Conservation (phyloP, 2,329 filamentous ascomycete species). For the Fusarium sp. region DNA sequence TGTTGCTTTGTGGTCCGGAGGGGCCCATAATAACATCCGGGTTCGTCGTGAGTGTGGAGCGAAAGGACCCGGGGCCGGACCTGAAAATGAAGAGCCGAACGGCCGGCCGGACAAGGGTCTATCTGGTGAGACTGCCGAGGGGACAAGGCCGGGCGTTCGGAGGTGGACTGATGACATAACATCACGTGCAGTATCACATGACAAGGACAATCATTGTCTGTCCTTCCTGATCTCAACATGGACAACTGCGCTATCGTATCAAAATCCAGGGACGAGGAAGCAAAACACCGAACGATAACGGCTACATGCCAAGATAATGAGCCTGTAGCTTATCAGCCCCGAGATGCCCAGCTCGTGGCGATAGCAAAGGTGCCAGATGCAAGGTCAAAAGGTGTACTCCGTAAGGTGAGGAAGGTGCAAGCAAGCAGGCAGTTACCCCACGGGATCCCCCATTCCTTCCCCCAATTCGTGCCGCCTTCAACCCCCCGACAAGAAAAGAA, state of each 20-base stretch:
- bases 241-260: background rate
- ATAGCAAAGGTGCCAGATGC: slow-evolving; percentile 12
- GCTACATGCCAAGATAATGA: no score
- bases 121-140: background rate
- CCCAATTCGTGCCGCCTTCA: slow-evolving; percentile 15
- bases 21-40: slow-evolving; percentile 2
- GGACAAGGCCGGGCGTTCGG: background rate
- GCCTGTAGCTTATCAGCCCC: background rate
- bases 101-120: background rate
- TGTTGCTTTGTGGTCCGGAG: background rate
- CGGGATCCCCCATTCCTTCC: slow-evolving; percentile 27
- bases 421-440: slow-evolving; percentile 39
- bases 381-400: background rate
- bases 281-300: background rate
- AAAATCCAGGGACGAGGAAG: background rate
- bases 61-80: slow-evolving; percentile 1
- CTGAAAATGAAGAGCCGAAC: background rate
- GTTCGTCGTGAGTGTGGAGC: background rate
- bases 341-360: slow-evolving; percentile 4
- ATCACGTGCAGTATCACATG: background rate
- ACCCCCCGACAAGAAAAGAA: slow-evolving; percentile 1
- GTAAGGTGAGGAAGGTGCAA: background rate
- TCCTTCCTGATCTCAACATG: background rate
- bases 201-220: background rate
- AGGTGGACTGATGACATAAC: slow-evolving; percentile 7